A percentile compares a stretch with the other conserved stretches of the same genome.
Evolutionary conservation across 495 filamentous ascomycete genomes (phyloP).

Genomic region (Trichoderma orchidacearum): DNA sequence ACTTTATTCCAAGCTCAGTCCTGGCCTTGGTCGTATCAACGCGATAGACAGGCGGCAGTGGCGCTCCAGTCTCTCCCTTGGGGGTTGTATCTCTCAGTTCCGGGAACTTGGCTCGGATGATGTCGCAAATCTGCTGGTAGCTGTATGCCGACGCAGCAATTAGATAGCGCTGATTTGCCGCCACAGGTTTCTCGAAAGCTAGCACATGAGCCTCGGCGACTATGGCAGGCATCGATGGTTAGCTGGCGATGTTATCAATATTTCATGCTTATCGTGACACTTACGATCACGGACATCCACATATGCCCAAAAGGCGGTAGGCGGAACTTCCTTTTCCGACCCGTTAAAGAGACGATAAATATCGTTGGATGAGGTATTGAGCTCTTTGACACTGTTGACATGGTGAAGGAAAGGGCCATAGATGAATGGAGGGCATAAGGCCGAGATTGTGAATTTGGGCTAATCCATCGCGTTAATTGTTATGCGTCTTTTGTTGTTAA

Average conservation of each 20-base stretch:
- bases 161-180: conserved; percentile 36
- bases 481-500: too few species aligned
- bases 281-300: conserved; percentile 25
- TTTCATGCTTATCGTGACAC: not conserved
- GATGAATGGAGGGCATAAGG: conserved; percentile 37
- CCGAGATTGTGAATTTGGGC: conserved; percentile 27
- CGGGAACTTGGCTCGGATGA: conserved; percentile 31
- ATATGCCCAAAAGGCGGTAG: conserved; percentile 22
- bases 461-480: too few species aligned
- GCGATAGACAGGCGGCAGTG: conserved; percentile 17
- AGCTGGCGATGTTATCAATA: not conserved
- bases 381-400: conserved; percentile 2
- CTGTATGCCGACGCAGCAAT: conserved; percentile 18
- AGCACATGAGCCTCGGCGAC: conserved; percentile 35
- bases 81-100: conserved; percentile 22
- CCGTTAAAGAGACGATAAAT: conserved; percentile 27
- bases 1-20: conserved; percentile 37
- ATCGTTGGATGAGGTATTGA: conserved; percentile 29
- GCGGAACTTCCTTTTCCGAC: conserved; percentile 20
- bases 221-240: conserved; percentile 10
- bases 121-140: conserved; percentile 30
- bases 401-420: conserved; percentile 30
- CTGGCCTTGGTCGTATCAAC: conserved; percentile 30
- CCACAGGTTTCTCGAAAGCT: conserved; percentile 29
- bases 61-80: conserved; percentile 12